Evolutionary conservation across 257 asterid species (phyloP), one percentile per base, ranked within the genome.

Genomic region (Plantago ovata): DNA sequence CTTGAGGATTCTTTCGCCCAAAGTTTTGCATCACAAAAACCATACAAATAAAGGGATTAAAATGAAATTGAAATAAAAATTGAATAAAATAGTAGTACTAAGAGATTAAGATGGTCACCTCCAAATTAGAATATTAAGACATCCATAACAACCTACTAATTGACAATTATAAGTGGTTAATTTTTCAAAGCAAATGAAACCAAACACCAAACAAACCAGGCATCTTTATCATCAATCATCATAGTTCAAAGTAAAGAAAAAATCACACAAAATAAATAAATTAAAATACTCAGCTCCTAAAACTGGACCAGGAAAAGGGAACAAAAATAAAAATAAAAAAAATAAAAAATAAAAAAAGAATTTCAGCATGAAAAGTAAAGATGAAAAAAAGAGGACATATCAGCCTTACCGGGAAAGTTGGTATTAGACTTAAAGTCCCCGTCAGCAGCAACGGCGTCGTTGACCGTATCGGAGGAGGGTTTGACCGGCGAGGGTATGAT

Each of bases 401-500:
- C n/a, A 20, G 65, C 11, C 57, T 7, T 46, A 21, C 13, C 21
- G 16, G 50, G 38, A 42, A 62, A 69, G 13, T 64, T 58, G 36
- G 4, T 28, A 28, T 28, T 28, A 63, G 83, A 62, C 58, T 75
- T 77, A 51, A 58, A 54, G 18, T 56, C 77, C 28, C 43, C 58
- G 69, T 67, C 77, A 57, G 72, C 61, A 18, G 38, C 67, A 23
- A 68, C 66, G 49, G 56, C 64, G 2, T 1, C 72, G 73, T 50
- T 71, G 76, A 71, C 76, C 65, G 56, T 18, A 13, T 56, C 64
- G 51, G 75, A 21, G n/a, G 62, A 68, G 14, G 58, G 75, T 60
- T 82, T 87, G 70, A 75, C 76, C 44, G 85, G 85, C 46, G 94
- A 77, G 1, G 89, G 87, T 45, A 64, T 76, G 44, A 80, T 20